Percentiles rank a stretch among this genome's conserved stretches.
These are phyloP conservation scores for Fusarium nurragi DNA, from an alignment of 2,329 filamentous ascomycete genomes.

Conservation along the genomic window DNA sequence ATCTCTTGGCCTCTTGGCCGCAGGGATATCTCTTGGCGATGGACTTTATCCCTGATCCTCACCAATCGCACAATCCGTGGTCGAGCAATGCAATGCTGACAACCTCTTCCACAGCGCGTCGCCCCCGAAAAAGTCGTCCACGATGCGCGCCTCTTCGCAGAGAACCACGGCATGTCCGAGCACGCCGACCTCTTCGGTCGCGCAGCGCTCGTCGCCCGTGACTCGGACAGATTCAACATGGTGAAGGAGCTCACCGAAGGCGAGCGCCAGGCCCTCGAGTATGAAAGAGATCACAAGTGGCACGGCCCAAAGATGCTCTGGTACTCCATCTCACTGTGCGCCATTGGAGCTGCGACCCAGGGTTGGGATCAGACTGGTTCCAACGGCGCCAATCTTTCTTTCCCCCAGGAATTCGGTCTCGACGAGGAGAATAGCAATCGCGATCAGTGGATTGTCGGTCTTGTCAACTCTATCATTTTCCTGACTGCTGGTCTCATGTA, in stretches of 20 bases:
- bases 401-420: conserved; percentile 57
- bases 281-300: conserved; percentile 68
- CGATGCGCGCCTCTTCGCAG: conserved; percentile 63
- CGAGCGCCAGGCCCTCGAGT: conserved; percentile 49
- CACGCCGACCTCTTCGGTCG: conserved; percentile 55
- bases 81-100: background rate
- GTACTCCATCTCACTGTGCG: conserved; percentile 62
- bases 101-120: conserved; percentile 25
- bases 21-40: background rate
- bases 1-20: conserved; percentile 6
- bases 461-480: conserved; percentile 50
- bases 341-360: conserved; percentile 64
- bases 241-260: conserved; percentile 45
- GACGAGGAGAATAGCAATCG: conserved; percentile 46
- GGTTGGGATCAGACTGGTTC: conserved; percentile 73
- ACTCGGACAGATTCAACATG: conserved; percentile 40
- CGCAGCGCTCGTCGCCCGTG: conserved; percentile 51
- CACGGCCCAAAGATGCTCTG: conserved; percentile 57
- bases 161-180: conserved; percentile 58
- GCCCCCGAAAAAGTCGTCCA: conserved; percentile 39
- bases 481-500: conserved; percentile 66
- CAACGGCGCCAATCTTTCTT: conserved; percentile 70
- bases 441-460: conserved; percentile 55
- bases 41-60: background rate
- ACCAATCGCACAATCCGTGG: background rate